These are phyloP conservation scores for Styphnolobium japonicum DNA, from an alignment of 306 rosid species.

Conservation along the genomic window DNA sequence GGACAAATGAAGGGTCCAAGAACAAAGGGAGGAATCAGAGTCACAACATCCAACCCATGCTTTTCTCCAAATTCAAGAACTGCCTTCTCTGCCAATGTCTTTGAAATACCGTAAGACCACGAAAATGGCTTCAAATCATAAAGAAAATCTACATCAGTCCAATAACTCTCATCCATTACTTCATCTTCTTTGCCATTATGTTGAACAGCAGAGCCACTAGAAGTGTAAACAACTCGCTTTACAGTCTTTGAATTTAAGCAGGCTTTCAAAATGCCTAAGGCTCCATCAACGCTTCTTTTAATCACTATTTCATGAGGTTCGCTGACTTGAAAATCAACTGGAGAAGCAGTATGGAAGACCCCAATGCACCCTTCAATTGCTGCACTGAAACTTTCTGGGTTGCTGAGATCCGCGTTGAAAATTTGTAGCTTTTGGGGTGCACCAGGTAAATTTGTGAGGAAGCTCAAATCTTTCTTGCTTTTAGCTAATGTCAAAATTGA, in stretches of 20 bases:
- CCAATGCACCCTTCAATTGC: slow-evolving; percentile 44
- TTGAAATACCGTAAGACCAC: slow-evolving; percentile 29
- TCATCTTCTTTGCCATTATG: background rate
- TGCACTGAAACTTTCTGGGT: slow-evolving; percentile 33
- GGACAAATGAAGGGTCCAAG: slow-evolving; percentile 51
- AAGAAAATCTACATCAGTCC: slow-evolving; percentile 38
- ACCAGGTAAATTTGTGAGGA: slow-evolving; percentile 38
- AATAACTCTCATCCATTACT: slow-evolving; percentile 37
- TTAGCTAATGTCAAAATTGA: background rate
- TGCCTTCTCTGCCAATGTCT: slow-evolving; percentile 47
- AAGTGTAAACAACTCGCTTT: slow-evolving; percentile 49
- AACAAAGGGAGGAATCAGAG: slow-evolving; percentile 40
- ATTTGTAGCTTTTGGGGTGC: slow-evolving; percentile 45
- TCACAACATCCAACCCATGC: slow-evolving; percentile 48
- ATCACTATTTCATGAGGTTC: slow-evolving; percentile 38
- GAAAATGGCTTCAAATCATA: background rate
- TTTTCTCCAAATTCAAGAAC: too few species aligned
- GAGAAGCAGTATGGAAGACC: slow-evolving; percentile 41
- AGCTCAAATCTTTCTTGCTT: slow-evolving; percentile 29
- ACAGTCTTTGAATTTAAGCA: slow-evolving; percentile 34
- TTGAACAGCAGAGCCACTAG: slow-evolving; percentile 20
- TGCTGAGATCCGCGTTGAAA: slow-evolving; percentile 38
- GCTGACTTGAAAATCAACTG: slow-evolving; percentile 2
- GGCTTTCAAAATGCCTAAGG: slow-evolving; percentile 39
- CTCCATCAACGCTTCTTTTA: slow-evolving; percentile 35